Base-by-base conservation (phyloP, 1,284 basidiomycete species). In the Tilletiopsis washingtonensis region DNA sequence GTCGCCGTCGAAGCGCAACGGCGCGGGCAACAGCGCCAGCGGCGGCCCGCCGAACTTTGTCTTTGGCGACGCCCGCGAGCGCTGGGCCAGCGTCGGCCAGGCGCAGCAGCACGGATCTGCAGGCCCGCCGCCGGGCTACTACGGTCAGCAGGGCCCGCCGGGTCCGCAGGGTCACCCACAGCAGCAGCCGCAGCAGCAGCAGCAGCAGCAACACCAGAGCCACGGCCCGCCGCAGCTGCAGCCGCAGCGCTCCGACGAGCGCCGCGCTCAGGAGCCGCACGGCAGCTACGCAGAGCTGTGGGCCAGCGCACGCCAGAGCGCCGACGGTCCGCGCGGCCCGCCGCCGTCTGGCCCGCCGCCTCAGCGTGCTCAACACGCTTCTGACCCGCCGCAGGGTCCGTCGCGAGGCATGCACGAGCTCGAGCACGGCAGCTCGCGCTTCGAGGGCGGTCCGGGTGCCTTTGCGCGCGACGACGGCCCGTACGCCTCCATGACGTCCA, bases 31-130 rank as follows among this genome's bases (percentile, higher is more conserved):
- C n/a, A 5, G 50, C 53, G 26, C 61, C 59, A 59, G 58, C 12
- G 32, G 19, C 19, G 12, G 15, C n/a, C n/a, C n/a, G n/a, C n/a
- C n/a, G n/a, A n/a, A 54, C 41, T 65, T 63, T 39, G 56, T 53
- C 3, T 58, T 61, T 32, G 59, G 61, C 15, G 60, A 62, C 43
- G 49, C 59, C 14, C 53, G 57, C 44, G 64, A 67, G 23, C 47
- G 64, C 14, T 67, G 64, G 64, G 56, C 61, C 20, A 61, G 63
- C 25, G 61, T 67, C 27, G 54, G 54, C 7, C 60, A 61, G 53
- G 49, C 54, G 29, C 53, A 50, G 39, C 45, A 51, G 47, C 20
- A 39, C 19, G 54, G 53, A 5, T 12, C 52, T 23, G 37, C 47
- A 21, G 21, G n/a, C n/a, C 47, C 4, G 43, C 53, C 12, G 53